Conservation (phyloP, 108 stramenopile species). For the Cyclotella choctawhatcheeana region DNA sequence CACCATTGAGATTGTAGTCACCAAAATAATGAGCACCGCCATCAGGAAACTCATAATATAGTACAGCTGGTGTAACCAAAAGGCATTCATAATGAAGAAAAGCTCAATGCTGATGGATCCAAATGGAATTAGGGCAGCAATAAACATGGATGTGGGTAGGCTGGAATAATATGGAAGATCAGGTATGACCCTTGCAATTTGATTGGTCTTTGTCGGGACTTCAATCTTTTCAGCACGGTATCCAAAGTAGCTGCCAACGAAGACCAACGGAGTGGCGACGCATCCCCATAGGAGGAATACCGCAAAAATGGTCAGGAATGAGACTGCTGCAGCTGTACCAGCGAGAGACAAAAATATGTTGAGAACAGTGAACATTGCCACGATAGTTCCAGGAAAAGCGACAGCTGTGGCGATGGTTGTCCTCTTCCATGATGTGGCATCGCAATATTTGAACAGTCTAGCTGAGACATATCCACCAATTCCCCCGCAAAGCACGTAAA, state of each 20-base stretch:
- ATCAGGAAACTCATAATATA: conserved; percentile 98
- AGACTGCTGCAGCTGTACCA: conserved; percentile 91
- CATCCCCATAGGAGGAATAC: conserved; percentile 95
- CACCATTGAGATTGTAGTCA: too few species aligned
- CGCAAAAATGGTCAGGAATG: conserved; percentile 90
- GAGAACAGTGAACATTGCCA: conserved; percentile 87
- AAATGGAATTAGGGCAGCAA: conserved; percentile 98
- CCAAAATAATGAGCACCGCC: conserved; percentile 95
- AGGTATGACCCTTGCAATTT: conserved; percentile 94
- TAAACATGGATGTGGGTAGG: conserved; percentile 77
- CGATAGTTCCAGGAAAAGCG: conserved; percentile 90
- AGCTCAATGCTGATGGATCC: conserved; percentile 98
- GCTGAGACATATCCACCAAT: conserved; percentile 94
- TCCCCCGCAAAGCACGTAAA: conserved; percentile 95
- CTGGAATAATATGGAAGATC: conserved; percentile 95
- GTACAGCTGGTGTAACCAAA: conserved; percentile 98
- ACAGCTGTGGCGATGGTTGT: conserved; percentile 91
- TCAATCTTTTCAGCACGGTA: conserved; percentile 95
- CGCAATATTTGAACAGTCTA: conserved; percentile 97
- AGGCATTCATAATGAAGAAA: conserved; percentile 95
- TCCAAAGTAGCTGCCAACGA: conserved; percentile 97
- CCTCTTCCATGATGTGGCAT: conserved; percentile 94
- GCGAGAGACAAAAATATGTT: conserved; percentile 81
- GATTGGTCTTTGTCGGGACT: conserved; percentile 92
- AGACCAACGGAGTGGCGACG: conserved; percentile 95